A percentile compares a stretch with the other conserved stretches of the same genome.
These are phyloP conservation scores for Zoysia matrella DNA, from an alignment of 202 grass and related monocot genomes.

Conservation along the genomic window DNA sequence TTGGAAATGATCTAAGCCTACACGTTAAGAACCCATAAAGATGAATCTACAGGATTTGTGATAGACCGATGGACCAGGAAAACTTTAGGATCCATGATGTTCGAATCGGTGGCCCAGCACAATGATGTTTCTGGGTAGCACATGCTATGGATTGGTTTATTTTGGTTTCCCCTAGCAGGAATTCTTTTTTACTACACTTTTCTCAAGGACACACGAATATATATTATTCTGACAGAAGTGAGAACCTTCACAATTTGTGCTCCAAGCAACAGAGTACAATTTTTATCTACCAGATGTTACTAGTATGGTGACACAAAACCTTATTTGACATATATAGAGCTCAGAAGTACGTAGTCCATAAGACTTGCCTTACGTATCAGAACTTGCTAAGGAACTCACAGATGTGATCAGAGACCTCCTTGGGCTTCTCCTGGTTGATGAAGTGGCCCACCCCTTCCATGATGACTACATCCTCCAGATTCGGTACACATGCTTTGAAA, in stretches of 20 bases:
- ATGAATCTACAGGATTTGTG: no score
- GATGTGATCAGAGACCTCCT: constrained; percentile 83
- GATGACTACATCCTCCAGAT: constrained; percentile 78
- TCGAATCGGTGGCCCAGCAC: not conserved
- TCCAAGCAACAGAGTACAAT: not conserved
- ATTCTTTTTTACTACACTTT: not conserved
- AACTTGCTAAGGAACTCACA: constrained; percentile 68
- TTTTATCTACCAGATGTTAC: not conserved
- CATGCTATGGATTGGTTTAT: not conserved
- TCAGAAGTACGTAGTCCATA: not conserved
- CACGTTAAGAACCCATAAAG: no score
- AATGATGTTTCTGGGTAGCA: not conserved
- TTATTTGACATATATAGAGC: not conserved
- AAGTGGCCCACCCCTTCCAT: constrained; percentile 86
- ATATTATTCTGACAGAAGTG: not conserved
- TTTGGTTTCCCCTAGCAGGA: not conserved
- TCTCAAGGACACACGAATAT: not conserved
- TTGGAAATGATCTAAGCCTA: not conserved
- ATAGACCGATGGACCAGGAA: not conserved
- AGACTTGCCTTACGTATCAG: not conserved
- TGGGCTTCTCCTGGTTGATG: constrained; percentile 80
- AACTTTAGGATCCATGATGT: not conserved
- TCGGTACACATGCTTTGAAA: constrained; percentile 62
- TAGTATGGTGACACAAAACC: not conserved
- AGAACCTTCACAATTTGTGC: not conserved